phyloP scores from a whole-genome alignment of 495 filamentous ascomycete species.

The Halenospora varia region DNA sequence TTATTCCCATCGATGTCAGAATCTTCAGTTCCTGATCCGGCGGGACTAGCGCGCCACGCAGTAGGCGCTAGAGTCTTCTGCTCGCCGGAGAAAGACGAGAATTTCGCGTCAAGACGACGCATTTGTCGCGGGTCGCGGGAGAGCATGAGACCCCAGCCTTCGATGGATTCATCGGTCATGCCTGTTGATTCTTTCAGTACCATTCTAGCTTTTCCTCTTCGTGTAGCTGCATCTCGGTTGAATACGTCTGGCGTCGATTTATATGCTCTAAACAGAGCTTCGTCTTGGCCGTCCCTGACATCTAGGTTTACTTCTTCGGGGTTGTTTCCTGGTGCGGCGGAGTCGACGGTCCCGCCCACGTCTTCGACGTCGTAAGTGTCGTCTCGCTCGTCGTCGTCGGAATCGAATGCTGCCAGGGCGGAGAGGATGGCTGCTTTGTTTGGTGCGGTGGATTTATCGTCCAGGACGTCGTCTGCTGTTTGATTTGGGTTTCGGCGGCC shows the following conservation, averaged over 20 bases:
- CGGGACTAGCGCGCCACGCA: slow-evolving; percentile 50
- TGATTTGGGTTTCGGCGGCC: slow-evolving; percentile 62
- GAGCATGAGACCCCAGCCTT: slow-evolving; percentile 91
- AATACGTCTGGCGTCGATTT: slow-evolving; percentile 60
- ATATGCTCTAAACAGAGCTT: slow-evolving; percentile 65
- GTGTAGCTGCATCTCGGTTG: slow-evolving; percentile 60
- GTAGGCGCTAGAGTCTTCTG: slow-evolving; percentile 61
- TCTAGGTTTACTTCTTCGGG: slow-evolving; percentile 34
- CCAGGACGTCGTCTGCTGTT: slow-evolving; percentile 59
- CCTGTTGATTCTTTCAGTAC: slow-evolving; percentile 72
- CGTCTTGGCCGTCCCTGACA: slow-evolving; percentile 34
- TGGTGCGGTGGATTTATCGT: slow-evolving; percentile 47
- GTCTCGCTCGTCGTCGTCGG: slow-evolving; percentile 93
- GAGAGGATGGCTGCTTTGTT: slow-evolving; percentile 88
- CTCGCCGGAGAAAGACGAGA: slow-evolving; percentile 52
- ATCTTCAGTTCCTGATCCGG: slow-evolving; percentile 42
- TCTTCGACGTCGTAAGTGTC: slow-evolving; percentile 94
- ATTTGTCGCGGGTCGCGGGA: slow-evolving; percentile 61
- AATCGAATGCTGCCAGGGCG: slow-evolving; percentile 86
- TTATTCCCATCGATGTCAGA: slow-evolving; percentile 32
- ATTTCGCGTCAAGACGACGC: slow-evolving; percentile 61
- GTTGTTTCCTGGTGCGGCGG: slow-evolving; percentile 36
- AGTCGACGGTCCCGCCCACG: slow-evolving; percentile 75
- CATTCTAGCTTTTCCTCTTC: slow-evolving; percentile 55
- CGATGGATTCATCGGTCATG: slow-evolving; percentile 91